Base-by-base conservation (phyloP, 306 rosid species). In the Rubus idaeus region DNA sequence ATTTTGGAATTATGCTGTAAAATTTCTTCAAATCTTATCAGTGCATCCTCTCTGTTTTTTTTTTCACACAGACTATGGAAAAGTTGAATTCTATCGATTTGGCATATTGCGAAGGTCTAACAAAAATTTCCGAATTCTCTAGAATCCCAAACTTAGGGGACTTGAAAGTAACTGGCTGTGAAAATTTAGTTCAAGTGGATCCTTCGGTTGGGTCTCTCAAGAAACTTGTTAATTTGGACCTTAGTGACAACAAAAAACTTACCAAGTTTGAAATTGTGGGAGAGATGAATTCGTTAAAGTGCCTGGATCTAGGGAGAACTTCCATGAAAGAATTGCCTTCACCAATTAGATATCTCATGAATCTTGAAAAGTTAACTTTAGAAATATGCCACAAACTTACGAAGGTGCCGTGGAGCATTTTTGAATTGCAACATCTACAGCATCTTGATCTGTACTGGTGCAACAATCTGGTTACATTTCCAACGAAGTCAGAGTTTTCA, bases 361-460 rank as follows among this genome's bases (percentile, higher is more conserved):
- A 3, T 8, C 70, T 64, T 7, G 0, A 17, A 40, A 0, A 1
- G 0, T 16, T 64, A 6, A 0, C 11, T 20, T 18, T 51, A 20
- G 0, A 12, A 39, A 16, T 17, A 51, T 64, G 64, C 67, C 0
- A 46, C 26, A 30, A 1, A 3, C 42, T 61, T 11, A 61, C 42
- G 26, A 3, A 30, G 10, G 40, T 60, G 20, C 45, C 70, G 0
- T 2, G 47, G 13, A 41, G 21, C 17, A 76, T 8, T 16, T 53
- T 37, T 10, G 73, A 76, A 10, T n/a, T 76, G 26, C 41, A 50
- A 13, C 20, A 26, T 11, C 69, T 75, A 21, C 26, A 8, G 10
- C 60, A n/a, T 55, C 60, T 55, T 18, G 23, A 55, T 55, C 10
- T 55, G 10, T 55, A 2, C 2, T 6, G 23, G 60, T 18, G 60